phyloP scores from a whole-genome alignment of 1,284 basidiomycete genomes.

The Cutaneotrichosporon arboriforme region DNA sequence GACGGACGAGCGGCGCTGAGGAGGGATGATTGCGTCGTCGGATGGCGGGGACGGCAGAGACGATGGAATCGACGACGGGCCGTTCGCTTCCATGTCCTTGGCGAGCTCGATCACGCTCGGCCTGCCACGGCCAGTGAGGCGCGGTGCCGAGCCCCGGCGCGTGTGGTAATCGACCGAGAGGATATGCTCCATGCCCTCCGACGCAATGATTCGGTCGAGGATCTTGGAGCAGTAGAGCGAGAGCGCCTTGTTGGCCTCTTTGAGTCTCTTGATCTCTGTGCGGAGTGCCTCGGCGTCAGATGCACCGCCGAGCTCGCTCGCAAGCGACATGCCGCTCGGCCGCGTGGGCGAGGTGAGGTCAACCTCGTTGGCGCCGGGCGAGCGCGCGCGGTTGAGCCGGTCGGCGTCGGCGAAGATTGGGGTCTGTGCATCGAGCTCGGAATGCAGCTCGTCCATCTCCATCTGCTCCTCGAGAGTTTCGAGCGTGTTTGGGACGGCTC shows the following conservation, averaged over 20 bases:
- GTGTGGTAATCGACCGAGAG: constrained; percentile 74
- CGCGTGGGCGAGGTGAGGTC: constrained; percentile 45
- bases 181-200: constrained; percentile 90
- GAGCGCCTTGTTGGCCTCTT: constrained; percentile 89
- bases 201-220: constrained; percentile 86
- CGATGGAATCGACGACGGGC: not conserved
- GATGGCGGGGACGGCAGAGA: not conserved
- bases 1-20: not conserved
- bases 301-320: constrained; percentile 71
- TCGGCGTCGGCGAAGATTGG: constrained; percentile 34
- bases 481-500: constrained; percentile 10
- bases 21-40: not conserved
- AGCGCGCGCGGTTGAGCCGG: not conserved
- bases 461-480: constrained; percentile 36
- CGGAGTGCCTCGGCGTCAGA: constrained; percentile 74
- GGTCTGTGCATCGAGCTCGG: constrained; percentile 27
- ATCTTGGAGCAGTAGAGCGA: constrained; percentile 93
- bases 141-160: constrained; percentile 18
- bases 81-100: constrained; percentile 12
- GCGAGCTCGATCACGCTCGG: constrained; percentile 10
- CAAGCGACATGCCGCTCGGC: constrained; percentile 50
- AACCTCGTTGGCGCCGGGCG: constrained; percentile 16
- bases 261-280: constrained; percentile 78
- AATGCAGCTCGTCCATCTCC: constrained; percentile 37
- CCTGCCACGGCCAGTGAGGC: not conserved